Evolutionary conservation across 169 alveolate genomes (phyloP).

Genomic region (Plasmodium cynomolgi): DNA sequence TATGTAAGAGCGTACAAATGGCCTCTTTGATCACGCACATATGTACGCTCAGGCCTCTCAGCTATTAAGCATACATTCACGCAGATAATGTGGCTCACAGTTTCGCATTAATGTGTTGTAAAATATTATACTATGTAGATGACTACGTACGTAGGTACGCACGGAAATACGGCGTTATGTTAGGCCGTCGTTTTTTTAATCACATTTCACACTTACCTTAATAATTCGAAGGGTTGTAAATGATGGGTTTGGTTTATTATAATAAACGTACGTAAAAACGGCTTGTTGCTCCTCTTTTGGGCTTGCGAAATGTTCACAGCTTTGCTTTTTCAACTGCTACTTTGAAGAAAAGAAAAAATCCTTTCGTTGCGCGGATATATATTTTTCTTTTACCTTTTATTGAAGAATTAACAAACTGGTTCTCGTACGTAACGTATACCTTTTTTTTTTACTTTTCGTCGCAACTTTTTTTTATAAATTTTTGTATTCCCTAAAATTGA

Average conservation of each 20-base stretch:
- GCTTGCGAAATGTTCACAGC: neutral
- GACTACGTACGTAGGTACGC: neutral
- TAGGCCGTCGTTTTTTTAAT: neutral
- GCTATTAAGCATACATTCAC: neutral
- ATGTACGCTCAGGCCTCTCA: neutral
- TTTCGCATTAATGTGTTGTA: neutral
- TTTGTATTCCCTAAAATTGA: neutral
- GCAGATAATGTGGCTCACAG: neutral
- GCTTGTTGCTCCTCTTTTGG: neutral
- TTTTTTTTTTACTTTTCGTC: neutral
- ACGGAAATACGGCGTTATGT: neutral
- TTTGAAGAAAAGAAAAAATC: neutral
- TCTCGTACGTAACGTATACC: neutral
- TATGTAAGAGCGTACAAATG: neutral
- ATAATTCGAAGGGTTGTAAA: neutral
- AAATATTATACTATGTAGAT: neutral
- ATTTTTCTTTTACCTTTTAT: neutral
- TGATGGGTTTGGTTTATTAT: neutral
- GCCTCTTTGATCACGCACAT: neutral
- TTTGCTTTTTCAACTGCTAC: neutral
- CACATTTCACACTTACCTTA: neutral
- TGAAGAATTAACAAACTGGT: neutral
- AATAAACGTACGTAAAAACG: neutral
- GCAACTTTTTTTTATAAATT: neutral
- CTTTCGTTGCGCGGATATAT: neutral